Evolutionary conservation across 176 grass and related monocot species (phyloP).

Genomic region (Themeda triandra): DNA sequence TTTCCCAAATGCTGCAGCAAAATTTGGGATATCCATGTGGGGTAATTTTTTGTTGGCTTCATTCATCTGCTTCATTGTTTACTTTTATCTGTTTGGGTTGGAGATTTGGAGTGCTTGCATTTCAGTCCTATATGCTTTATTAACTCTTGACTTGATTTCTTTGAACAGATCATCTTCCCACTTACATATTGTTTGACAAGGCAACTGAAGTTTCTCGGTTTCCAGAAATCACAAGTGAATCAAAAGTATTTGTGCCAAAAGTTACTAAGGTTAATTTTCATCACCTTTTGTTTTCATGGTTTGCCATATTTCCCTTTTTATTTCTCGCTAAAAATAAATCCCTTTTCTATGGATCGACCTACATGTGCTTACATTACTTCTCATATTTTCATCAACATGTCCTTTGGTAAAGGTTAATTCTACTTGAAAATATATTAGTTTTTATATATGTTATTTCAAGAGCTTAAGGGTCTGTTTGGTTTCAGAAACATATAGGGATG

Average conservation of each 20-base stretch:
- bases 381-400: neutral
- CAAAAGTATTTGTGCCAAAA: constrained; percentile 66
- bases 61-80: neutral
- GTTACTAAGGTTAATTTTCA: constrained; percentile 66
- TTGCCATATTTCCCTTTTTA: neutral
- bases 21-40: constrained; percentile 88
- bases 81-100: constrained; percentile 10
- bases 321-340: too few relatives aligned
- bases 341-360: neutral
- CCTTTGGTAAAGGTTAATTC: neutral
- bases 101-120: neutral
- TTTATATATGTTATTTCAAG: neutral
- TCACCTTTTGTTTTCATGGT: constrained; percentile 22
- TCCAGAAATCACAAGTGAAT: constrained; percentile 67
- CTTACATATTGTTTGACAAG: constrained; percentile 96
- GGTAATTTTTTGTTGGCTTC: constrained; percentile 44
- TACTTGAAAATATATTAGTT: neutral
- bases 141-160: constrained; percentile 16
- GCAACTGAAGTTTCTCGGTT: constrained; percentile 67
- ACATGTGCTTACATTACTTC: constrained; percentile 3
- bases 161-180: constrained; percentile 82
- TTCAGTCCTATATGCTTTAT: constrained; percentile 11
- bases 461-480: neutral
- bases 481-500: neutral
- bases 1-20: constrained; percentile 93